These are phyloP conservation scores for Metschnikowia santaceciliae DNA, from an alignment of 805 yeast genomes.

Conservation along the genomic window DNA sequence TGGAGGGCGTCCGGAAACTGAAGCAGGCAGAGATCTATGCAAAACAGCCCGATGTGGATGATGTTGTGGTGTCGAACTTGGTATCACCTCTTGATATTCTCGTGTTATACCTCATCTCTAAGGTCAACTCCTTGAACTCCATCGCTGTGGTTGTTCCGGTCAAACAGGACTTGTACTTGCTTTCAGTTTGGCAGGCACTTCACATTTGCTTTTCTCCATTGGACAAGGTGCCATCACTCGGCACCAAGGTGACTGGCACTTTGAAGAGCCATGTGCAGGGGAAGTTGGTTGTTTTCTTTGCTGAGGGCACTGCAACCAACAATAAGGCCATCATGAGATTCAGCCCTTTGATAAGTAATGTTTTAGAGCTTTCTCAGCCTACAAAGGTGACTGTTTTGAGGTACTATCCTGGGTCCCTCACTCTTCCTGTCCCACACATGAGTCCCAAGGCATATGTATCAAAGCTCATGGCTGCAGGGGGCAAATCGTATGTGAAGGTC, in stretches of 20 bases:
- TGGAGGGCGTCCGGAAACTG: slow-evolving; percentile 50
- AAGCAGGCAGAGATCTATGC: slow-evolving; percentile 28
- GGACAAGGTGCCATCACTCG: slow-evolving; percentile 4
- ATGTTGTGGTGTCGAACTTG: slow-evolving; percentile 54
- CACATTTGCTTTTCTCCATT: slow-evolving; percentile 19
- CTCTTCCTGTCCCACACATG: slow-evolving; percentile 35
- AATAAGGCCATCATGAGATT: slow-evolving; percentile 72
- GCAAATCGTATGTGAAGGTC: slow-evolving; percentile 21
- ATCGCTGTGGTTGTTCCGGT: slow-evolving; percentile 40
- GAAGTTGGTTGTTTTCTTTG: slow-evolving; percentile 53
- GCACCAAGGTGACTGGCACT: slow-evolving; percentile 10
- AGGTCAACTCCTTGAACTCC: slow-evolving; percentile 18
- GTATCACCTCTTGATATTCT: slow-evolving; percentile 56
- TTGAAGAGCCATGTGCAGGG: slow-evolving; percentile 27
- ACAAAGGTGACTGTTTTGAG: slow-evolving; percentile 38
- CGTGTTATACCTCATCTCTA: slow-evolving; percentile 29
- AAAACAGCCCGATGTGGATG: slow-evolving; percentile 40
- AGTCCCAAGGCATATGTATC: slow-evolving; percentile 21
- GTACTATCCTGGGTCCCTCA: slow-evolving; percentile 31
- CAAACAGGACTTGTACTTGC: slow-evolving; percentile 26
- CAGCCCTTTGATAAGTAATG: slow-evolving; percentile 14
- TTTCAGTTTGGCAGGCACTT: slow-evolving; percentile 27
- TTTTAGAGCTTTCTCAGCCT: slow-evolving; percentile 2
- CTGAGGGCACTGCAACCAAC: slow-evolving; percentile 85
- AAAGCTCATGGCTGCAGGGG: slow-evolving; percentile 21